Conservation (phyloP, 202 grass and related monocot genomes). For the Schoenoplectus triqueter region DNA sequence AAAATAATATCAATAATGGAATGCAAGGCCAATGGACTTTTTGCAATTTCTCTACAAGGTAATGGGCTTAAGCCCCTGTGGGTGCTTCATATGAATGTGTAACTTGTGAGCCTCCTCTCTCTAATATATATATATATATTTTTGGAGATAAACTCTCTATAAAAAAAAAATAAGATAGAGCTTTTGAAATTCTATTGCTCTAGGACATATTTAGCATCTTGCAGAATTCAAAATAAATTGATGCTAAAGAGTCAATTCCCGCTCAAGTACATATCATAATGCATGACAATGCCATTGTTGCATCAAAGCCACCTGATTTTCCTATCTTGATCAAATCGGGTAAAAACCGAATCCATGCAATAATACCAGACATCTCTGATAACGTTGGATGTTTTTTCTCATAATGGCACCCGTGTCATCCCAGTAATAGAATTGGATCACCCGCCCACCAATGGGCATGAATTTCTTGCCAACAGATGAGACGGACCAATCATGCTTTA, state of each 20-base stretch:
- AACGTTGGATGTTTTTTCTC: not conserved
- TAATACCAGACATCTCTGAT: not conserved
- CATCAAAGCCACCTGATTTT: not conserved
- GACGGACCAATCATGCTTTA: too few relatives aligned
- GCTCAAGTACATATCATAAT: not conserved
- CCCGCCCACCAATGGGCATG: too few relatives aligned
- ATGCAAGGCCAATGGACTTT: not conserved
- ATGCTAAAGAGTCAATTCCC: not conserved
- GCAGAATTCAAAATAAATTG: not conserved
- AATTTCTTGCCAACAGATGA: too few relatives aligned
- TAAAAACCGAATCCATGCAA: not conserved
- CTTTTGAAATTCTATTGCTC: not conserved
- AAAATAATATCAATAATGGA: not conserved
- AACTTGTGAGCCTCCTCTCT: not conserved
- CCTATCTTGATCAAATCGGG: not conserved
- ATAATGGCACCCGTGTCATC: not conserved
- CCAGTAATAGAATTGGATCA: not conserved
- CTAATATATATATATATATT: not conserved
- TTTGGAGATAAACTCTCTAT: too few relatives aligned
- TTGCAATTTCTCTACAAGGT: not conserved
- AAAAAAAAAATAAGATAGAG: not conserved
- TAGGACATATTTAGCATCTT: not conserved
- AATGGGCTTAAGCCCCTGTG: not conserved
- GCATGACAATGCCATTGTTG: not conserved
- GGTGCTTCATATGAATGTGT: not conserved